Percentiles rank a stretch among this genome's conserved stretches.
Evolutionary conservation across 2,329 filamentous ascomycete species (phyloP).

Genomic region (Fusarium neocosmosporiellum): DNA sequence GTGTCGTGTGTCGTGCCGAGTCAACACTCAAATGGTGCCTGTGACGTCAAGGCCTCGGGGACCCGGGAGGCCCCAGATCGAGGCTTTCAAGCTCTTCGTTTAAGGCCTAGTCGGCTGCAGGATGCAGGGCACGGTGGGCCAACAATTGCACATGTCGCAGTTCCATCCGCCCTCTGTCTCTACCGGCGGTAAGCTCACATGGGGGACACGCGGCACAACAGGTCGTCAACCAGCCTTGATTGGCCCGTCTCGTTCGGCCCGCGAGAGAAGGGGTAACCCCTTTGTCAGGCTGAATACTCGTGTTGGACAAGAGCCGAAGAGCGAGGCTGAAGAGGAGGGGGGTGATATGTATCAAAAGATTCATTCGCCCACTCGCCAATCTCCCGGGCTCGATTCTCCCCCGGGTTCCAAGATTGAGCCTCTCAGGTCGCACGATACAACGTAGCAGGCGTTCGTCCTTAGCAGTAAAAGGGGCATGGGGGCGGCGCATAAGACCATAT

Average conservation of each 20-base stretch:
- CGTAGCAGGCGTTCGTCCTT: neutral
- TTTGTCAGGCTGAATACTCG: neutral
- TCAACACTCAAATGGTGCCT: slow-evolving; percentile 5
- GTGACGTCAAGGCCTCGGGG: slow-evolving; percentile 28
- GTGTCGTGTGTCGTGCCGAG: neutral
- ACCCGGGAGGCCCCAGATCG: neutral
- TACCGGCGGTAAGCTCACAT: neutral
- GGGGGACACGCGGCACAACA: neutral
- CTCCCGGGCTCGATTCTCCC: neutral
- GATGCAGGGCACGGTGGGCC: neutral
- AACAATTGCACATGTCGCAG: neutral
- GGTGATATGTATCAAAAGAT: neutral
- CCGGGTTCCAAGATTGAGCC: neutral
- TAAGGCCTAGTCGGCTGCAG: neutral
- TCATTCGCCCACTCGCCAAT: neutral
- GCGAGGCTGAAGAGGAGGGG: neutral
- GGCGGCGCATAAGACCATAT: neutral
- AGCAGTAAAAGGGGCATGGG: neutral
- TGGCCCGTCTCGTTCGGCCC: neutral
- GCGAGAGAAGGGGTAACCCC: neutral
- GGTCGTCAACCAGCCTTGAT: neutral
- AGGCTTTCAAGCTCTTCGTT: neutral
- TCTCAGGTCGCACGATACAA: neutral
- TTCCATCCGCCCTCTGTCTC: neutral
- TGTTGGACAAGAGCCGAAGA: neutral